Evolutionary conservation across 495 filamentous ascomycete species (phyloP).

Genomic region (Trichoderma virens): DNA sequence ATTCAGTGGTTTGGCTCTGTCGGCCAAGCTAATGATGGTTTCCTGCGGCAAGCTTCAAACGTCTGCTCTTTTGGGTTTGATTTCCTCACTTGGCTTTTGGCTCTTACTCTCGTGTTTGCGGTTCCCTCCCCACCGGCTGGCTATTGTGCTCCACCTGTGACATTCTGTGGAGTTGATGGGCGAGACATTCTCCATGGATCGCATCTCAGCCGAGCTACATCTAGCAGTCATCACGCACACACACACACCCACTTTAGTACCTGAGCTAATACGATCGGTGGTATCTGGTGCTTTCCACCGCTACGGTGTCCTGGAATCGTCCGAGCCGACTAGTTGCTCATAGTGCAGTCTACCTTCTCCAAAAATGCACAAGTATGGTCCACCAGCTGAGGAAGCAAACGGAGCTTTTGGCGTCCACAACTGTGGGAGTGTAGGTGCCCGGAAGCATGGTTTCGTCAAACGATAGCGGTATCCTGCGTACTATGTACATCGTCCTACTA

Average conservation of each 20-base stretch:
- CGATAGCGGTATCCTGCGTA: background rate
- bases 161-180: background rate
- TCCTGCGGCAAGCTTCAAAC: too few species aligned
- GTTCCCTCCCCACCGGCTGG: background rate
- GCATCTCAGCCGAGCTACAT: background rate
- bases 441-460: background rate
- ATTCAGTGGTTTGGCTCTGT: background rate
- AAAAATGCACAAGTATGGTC: background rate
- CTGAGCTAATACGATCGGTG: background rate
- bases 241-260: background rate
- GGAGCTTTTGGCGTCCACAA: background rate
- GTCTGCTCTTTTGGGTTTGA: too few species aligned
- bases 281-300: background rate
- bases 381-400: constrained; percentile 5
- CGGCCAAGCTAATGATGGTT: background rate
- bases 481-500: background rate
- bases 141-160: background rate
- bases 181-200: background rate
- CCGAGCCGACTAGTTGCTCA: background rate
- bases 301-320: background rate
- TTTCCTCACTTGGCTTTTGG: too few species aligned
- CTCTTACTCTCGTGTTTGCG: too few species aligned
- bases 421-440: too few species aligned
- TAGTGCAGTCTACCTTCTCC: background rate
- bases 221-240: background rate